These are phyloP conservation scores for Aurantiochytrium sp. DNA, from an alignment of 108 stramenopile genomes.

Conservation along the genomic window DNA sequence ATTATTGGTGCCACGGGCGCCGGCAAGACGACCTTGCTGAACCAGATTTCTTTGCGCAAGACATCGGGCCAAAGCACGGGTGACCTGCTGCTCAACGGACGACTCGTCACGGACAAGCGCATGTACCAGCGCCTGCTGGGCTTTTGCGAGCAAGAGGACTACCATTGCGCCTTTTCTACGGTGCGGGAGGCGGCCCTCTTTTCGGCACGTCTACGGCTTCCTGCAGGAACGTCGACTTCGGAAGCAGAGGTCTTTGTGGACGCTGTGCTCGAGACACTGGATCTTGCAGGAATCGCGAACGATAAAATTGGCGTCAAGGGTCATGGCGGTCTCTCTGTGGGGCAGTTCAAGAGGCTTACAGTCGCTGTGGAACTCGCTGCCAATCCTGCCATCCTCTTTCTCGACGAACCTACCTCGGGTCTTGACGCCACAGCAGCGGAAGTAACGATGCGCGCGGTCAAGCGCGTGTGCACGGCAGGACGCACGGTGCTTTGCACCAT, in stretches of 20 bases:
- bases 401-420: slow-evolving; percentile 63
- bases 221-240: slow-evolving; percentile 35
- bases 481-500: slow-evolving; percentile 70
- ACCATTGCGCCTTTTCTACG: slow-evolving; percentile 68
- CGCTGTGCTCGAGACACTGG: slow-evolving; percentile 64
- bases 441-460: slow-evolving; percentile 50
- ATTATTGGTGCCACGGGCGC: slow-evolving; percentile 44
- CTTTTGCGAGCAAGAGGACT: slow-evolving; percentile 80
- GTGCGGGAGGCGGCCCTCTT: slow-evolving; percentile 72
- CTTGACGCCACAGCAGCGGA: slow-evolving; percentile 61
- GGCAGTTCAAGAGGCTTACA: slow-evolving; percentile 53
- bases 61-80: slow-evolving; percentile 62
- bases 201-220: slow-evolving; percentile 66
- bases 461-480: slow-evolving; percentile 40
- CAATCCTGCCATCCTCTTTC: slow-evolving; percentile 57
- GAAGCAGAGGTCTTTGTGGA: slow-evolving; percentile 58
- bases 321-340: slow-evolving; percentile 59
- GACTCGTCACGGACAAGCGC: neutral
- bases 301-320: slow-evolving; percentile 57
- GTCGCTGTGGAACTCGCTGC: slow-evolving; percentile 68
- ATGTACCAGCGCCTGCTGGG: slow-evolving; percentile 39
- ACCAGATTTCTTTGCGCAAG: slow-evolving; percentile 69
- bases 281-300: slow-evolving; percentile 55
- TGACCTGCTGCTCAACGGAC: slow-evolving; percentile 38
- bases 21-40: slow-evolving; percentile 61